Conservation (phyloP, 2,329 filamentous ascomycete genomes). For the Kalaharituber pfeilii region DNA sequence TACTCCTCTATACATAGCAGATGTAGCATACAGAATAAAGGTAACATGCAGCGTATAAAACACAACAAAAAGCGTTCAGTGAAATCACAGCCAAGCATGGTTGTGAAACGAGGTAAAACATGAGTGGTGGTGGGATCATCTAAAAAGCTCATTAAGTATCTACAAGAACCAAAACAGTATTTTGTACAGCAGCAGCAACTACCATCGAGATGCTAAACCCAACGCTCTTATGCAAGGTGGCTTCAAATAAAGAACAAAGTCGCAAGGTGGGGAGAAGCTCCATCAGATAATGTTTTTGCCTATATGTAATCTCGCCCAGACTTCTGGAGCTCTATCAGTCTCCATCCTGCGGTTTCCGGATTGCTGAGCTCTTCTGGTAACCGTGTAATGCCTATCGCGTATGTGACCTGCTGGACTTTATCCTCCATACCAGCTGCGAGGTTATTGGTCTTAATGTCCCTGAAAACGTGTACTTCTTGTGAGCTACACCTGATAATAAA, state of each 20-base stretch:
- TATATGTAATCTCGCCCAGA: conserved; percentile 78
- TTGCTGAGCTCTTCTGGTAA: conserved; percentile 93
- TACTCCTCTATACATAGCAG: too few species aligned
- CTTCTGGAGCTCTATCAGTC: conserved; percentile 97
- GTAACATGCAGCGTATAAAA: neutral
- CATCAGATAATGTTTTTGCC: conserved; percentile 24
- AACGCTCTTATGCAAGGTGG: neutral
- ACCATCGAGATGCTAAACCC: neutral
- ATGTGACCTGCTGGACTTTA: conserved; percentile 93
- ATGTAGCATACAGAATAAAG: neutral
- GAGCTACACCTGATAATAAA: conserved; percentile 95
- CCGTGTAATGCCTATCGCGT: conserved; percentile 88
- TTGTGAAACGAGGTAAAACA: neutral
- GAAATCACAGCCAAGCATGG: too few species aligned
- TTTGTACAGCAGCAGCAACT: neutral
- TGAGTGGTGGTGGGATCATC: neutral
- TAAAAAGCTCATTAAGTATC: too few species aligned
- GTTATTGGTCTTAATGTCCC: conserved; percentile 74
- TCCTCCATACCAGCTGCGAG: conserved; percentile 96
- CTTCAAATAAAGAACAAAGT: neutral
- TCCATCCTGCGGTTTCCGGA: conserved; percentile 90
- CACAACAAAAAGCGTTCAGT: too few species aligned
- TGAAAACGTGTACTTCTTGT: conserved; percentile 94
- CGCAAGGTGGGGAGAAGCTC: neutral
- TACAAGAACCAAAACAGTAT: neutral